Evolutionary conservation across 192 early-diverging fungal species (phyloP), one percentile per base, ranked within the genome.

Genomic region (Endogone sp.): DNA sequence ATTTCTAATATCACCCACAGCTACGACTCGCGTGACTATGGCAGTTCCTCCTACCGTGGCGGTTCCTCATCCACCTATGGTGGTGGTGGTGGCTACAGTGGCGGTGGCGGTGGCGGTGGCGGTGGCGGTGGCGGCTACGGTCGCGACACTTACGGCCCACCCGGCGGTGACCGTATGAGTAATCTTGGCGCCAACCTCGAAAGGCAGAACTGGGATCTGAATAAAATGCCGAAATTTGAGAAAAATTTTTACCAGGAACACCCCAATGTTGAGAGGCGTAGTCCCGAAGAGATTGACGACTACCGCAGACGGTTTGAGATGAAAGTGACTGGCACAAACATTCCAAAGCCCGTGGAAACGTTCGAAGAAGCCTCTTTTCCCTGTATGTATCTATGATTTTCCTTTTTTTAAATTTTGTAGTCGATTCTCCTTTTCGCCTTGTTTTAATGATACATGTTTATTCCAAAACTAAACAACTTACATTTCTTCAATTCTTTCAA

Each of bases 171-270:
- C 62, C 70, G 79, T 28, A 83, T 84, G 72, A 76, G 75, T 64
- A 82, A 76, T 60, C 82, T 91, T 16, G 90, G 89, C 27, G 72
- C 75, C 23, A 79, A 74, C 60, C 79, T 93, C 31, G 69, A 74
- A 26, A 79, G 71, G 26, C 82, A 82, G 21, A 81, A 92, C 71
- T 97, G 93, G 92, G 89, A 91, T 69, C 37, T 79, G 2, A 62
- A 68, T 16, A 73, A 84, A 62, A 78, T 98, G 24, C 89, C 85
- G 4, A 87, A 81, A 60, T 97, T 97, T 72, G 94, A 96, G 78
- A 97, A 96, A 83, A 97, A 98, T 82, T 99, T 99, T 74, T 99
- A 99, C 82, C 75, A 76, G n/a, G 97, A 99, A 78, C 77, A 93
- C 72, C 74, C 86, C 8, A 65, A 77, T 44, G 95, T 99, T 4